These are phyloP conservation scores for Entophlyctis helioformis DNA, from an alignment of 192 early-diverging fungal genomes.

Conservation along the genomic window DNA sequence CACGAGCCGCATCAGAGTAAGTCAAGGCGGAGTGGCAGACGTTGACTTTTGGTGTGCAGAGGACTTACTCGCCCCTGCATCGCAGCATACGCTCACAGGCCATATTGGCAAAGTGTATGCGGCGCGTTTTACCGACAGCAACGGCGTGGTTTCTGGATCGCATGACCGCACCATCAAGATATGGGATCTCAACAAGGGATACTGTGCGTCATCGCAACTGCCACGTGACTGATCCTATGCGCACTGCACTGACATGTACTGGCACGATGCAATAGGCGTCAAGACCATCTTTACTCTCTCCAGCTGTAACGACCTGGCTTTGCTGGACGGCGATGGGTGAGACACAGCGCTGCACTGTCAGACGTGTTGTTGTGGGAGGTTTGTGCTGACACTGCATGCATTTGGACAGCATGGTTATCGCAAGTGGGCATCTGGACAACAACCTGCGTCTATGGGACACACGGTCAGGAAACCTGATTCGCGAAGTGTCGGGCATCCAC, in stretches of 20 bases:
- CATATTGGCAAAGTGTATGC: conserved; percentile 89
- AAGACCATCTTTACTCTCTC: conserved; percentile 88
- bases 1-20: conserved; percentile 59
- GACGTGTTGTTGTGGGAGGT: neutral
- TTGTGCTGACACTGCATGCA: too few species aligned
- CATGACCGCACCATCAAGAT: conserved; percentile 94
- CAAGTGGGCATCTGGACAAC: conserved; percentile 90
- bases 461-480: conserved; percentile 61
- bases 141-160: conserved; percentile 80
- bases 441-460: conserved; percentile 89
- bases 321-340: conserved; percentile 64
- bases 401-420: conserved; percentile 64
- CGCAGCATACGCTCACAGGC: conserved; percentile 81
- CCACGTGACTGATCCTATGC: neutral
- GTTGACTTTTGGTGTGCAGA: too few species aligned
- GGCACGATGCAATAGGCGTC: conserved; percentile 29
- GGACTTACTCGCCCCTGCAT: too few species aligned
- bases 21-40: neutral
- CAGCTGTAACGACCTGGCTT: conserved; percentile 83
- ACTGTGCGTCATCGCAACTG: conserved; percentile 47
- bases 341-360: neutral
- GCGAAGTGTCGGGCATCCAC: conserved; percentile 80
- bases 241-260: neutral
- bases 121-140: conserved; percentile 74
- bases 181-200: conserved; percentile 86